Evolutionary conservation across 495 filamentous ascomycete species (phyloP).

Genomic region (Penicillium tannophilum): DNA sequence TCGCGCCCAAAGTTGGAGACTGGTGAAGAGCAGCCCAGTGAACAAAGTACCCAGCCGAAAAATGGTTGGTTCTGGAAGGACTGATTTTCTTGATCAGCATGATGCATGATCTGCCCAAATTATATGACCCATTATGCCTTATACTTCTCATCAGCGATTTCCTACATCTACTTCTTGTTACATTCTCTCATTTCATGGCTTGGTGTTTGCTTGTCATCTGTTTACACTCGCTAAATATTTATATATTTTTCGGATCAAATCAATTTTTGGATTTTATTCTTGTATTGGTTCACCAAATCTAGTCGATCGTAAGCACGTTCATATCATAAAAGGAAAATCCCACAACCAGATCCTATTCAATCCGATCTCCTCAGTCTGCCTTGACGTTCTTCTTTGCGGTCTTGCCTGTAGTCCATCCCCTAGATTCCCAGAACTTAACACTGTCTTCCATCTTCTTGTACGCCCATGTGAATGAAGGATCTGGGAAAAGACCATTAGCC

Average conservation of each 20-base stretch:
- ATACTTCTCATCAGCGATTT: slow-evolving; percentile 15
- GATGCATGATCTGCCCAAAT: slow-evolving; percentile 10
- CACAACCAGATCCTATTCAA: not conserved
- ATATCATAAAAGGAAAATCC: not conserved
- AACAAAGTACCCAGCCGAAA: slow-evolving; percentile 22
- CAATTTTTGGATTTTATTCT: not conserved
- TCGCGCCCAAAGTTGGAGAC: slow-evolving; percentile 22
- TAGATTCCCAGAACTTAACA: slow-evolving; percentile 42
- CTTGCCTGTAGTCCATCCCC: slow-evolving; percentile 40
- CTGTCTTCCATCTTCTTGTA: slow-evolving; percentile 47
- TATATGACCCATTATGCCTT: slow-evolving; percentile 13
- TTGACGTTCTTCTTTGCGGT: slow-evolving; percentile 47
- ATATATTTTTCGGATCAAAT: slow-evolving; percentile 10
- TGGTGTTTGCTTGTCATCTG: not conserved
- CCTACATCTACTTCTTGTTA: slow-evolving; percentile 11
- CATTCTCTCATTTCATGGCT: not conserved
- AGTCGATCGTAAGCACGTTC: not conserved
- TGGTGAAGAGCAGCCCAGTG: slow-evolving; percentile 7
- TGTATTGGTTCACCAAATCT: not conserved
- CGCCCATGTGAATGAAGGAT: slow-evolving; percentile 42
- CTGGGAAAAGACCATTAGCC: slow-evolving; percentile 13
- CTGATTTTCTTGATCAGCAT: slow-evolving; percentile 11
- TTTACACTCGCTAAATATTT: slow-evolving; percentile 6
- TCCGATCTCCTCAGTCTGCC: slow-evolving; percentile 29
- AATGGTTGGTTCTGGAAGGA: slow-evolving; percentile 49